Conservation (phyloP, 371 early-diverging fungal genomes). For the Blastocladiella emersonii region DNA sequence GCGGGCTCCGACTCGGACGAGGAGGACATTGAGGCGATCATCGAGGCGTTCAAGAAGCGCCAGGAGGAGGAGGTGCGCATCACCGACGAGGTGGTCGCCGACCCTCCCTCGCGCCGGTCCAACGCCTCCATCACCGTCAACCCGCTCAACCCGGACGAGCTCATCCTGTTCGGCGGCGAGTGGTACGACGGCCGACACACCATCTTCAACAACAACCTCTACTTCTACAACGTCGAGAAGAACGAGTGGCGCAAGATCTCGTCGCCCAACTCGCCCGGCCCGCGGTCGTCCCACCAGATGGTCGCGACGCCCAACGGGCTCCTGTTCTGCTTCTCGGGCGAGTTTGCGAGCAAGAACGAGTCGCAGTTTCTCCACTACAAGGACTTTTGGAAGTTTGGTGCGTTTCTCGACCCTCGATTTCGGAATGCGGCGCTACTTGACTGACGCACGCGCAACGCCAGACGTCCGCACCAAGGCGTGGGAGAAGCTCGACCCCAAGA, state of each 20-base stretch:
- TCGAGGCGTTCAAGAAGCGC: conserved; percentile 32
- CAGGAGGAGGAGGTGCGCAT: conserved; percentile 31
- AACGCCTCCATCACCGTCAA: conserved; percentile 37
- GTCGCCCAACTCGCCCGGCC: conserved; percentile 42
- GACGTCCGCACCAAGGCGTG: conserved; percentile 41
- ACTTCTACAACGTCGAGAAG: conserved; percentile 38
- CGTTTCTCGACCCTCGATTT: not conserved
- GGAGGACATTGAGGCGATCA: conserved; percentile 45
- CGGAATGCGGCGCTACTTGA: no score
- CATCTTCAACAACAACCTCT: conserved; percentile 24
- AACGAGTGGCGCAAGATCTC: conserved; percentile 39
- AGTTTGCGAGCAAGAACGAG: conserved; percentile 28
- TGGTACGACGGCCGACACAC: conserved; percentile 28
- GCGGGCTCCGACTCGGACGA: conserved; percentile 18
- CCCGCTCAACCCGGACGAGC: conserved; percentile 33
- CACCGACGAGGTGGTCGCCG: conserved; percentile 26
- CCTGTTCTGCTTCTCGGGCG: not conserved
- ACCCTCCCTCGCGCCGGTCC: conserved; percentile 32
- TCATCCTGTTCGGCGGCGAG: conserved; percentile 50
- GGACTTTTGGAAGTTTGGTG: conserved; percentile 37
- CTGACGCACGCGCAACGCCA: no score
- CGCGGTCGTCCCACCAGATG: conserved; percentile 43
- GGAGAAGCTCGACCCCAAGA: conserved; percentile 40
- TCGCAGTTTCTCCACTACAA: conserved; percentile 46
- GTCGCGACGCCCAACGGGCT: conserved; percentile 12